A percentile compares a stretch with the other conserved stretches of the same genome.
Evolutionary conservation across 108 stramenopile species (phyloP).

Genomic region (Bacterosira constricta): DNA sequence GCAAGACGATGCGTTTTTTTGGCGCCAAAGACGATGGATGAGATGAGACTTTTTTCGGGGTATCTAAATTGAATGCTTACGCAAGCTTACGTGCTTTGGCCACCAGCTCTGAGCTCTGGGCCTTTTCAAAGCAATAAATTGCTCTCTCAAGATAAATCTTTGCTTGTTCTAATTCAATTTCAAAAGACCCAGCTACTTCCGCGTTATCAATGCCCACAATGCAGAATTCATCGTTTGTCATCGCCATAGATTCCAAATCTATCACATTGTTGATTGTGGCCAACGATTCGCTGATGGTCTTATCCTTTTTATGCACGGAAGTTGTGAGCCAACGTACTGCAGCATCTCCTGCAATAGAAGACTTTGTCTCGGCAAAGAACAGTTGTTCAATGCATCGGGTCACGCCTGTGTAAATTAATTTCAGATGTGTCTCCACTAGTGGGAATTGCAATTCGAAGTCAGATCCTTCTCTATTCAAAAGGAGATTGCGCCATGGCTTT

Average conservation of each 20-base stretch:
- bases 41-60: no score
- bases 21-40: no score
- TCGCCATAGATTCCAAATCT: constrained; percentile 46
- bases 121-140: constrained; percentile 46
- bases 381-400: constrained; percentile 57
- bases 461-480: constrained; percentile 29
- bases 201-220: constrained; percentile 48
- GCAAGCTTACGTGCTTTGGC: constrained; percentile 39
- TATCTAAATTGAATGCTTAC: constrained; percentile 36
- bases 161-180: background rate
- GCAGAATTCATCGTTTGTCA: constrained; percentile 52
- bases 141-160: constrained; percentile 26
- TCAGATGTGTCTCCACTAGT: constrained; percentile 55
- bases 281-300: constrained; percentile 3
- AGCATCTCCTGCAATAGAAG: constrained; percentile 44
- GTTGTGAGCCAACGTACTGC: constrained; percentile 31
- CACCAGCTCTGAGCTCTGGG: constrained; percentile 11
- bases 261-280: constrained; percentile 40
- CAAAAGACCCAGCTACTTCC: constrained; percentile 33
- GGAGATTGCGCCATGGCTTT: constrained; percentile 52
- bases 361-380: constrained; percentile 55
- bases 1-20: no score
- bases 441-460: constrained; percentile 20
- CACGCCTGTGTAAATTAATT: constrained; percentile 59
- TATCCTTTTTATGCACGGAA: background rate